Evolutionary conservation across 305 asterid species (phyloP).

Genomic region (Andrographis paniculata): DNA sequence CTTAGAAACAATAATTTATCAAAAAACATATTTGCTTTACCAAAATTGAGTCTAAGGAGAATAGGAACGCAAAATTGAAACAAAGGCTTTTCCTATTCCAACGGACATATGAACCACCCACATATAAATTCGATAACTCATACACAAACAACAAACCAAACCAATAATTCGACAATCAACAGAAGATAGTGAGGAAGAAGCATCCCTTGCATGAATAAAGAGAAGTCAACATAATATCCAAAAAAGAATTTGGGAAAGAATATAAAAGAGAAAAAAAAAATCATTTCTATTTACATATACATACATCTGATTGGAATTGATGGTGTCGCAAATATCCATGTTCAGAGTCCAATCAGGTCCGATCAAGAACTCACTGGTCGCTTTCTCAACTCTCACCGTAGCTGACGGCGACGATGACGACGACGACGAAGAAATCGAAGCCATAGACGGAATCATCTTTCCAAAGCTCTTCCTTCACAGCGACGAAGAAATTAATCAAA

Average conservation of each 20-base stretch:
- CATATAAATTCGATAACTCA: slow-evolving; percentile 15
- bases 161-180: slow-evolving; percentile 15
- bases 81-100: not conserved
- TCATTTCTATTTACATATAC: slow-evolving; percentile 2
- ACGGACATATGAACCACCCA: slow-evolving; percentile 12
- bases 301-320: slow-evolving; percentile 82
- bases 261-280: not conserved
- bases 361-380: slow-evolving; percentile 96
- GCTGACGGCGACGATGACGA: slow-evolving; percentile 48
- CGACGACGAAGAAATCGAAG: slow-evolving; percentile 41
- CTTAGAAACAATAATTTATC: slow-evolving; percentile 8
- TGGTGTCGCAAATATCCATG: slow-evolving; percentile 78
- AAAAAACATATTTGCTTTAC: slow-evolving; percentile 6
- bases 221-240: not conserved
- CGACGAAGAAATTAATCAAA: slow-evolving; percentile 17
- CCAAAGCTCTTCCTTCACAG: not conserved
- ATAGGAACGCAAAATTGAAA: slow-evolving; percentile 1
- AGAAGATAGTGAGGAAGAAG: slow-evolving; percentile 21
- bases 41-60: slow-evolving; percentile 10
- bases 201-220: slow-evolving; percentile 45
- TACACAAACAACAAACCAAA: slow-evolving; percentile 7
- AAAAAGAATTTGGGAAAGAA: not conserved
- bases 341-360: slow-evolving; percentile 97
- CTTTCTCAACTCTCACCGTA: slow-evolving; percentile 75
- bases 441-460: slow-evolving; percentile 36